Percentiles rank a stretch among this genome's conserved stretches.
phyloP scores from a whole-genome alignment of 2,329 filamentous ascomycete species.

The Pseudogymnoascus sp. region DNA sequence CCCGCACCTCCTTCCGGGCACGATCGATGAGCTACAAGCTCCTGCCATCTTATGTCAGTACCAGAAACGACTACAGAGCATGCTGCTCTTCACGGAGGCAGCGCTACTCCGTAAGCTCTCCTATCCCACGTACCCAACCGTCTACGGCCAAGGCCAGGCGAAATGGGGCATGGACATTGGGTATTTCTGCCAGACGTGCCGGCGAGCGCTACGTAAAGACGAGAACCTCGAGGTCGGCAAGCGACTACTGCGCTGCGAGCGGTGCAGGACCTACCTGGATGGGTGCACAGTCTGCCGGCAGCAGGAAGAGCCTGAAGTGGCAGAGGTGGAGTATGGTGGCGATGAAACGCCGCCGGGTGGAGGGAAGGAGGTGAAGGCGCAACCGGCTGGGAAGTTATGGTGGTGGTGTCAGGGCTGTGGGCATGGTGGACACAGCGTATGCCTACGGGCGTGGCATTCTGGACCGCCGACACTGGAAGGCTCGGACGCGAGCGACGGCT shows the following conservation, averaged over 20 bases:
- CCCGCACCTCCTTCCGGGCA: slow-evolving; percentile 45
- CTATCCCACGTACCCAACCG: slow-evolving; percentile 42
- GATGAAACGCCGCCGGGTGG: slow-evolving; percentile 10
- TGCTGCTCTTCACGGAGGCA: slow-evolving; percentile 53
- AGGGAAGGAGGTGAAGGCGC: slow-evolving; percentile 2
- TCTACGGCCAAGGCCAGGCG: slow-evolving; percentile 47
- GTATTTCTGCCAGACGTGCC: slow-evolving; percentile 44
- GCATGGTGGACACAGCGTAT: slow-evolving; percentile 54
- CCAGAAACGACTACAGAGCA: slow-evolving; percentile 49
- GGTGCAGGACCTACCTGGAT: slow-evolving; percentile 44
- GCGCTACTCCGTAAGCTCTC: slow-evolving; percentile 54
- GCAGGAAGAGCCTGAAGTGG: slow-evolving; percentile 32
- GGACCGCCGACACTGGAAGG: slow-evolving; percentile 18
- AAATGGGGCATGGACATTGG: slow-evolving; percentile 44
- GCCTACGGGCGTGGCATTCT: slow-evolving; percentile 52
- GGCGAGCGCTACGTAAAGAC: slow-evolving; percentile 44
- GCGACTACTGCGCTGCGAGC: slow-evolving; percentile 50
- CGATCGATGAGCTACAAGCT: slow-evolving; percentile 50
- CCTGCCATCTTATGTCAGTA: slow-evolving; percentile 50
- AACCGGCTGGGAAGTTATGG: slow-evolving; percentile 34
- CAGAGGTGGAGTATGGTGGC: slow-evolving; percentile 31
- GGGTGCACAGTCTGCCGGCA: slow-evolving; percentile 53
- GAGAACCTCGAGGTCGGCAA: slow-evolving; percentile 31
- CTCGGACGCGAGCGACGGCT: slow-evolving; percentile 41
- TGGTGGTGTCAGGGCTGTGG: slow-evolving; percentile 56